A percentile compares a stretch with the other conserved stretches of the same genome.
Conservation (phyloP, 2,329 filamentous ascomycete species). For the Xylariales sp. region DNA sequence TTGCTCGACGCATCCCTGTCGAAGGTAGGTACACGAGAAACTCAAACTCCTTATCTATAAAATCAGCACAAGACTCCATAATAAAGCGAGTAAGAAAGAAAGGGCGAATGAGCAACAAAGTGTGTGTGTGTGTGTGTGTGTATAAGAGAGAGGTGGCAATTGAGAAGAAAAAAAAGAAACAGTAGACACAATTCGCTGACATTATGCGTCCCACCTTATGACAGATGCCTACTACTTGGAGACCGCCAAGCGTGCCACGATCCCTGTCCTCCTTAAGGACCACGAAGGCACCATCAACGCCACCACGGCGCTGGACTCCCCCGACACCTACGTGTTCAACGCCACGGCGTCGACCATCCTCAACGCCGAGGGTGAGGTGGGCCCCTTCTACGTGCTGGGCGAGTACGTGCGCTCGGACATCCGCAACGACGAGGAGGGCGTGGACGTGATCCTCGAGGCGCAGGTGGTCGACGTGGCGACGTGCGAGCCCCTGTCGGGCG, state of each 20-base stretch:
- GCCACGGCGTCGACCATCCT: conserved; percentile 26
- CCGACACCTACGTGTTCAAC: conserved; percentile 3
- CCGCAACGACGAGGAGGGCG: too few relatives aligned
- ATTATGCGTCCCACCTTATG: background rate
- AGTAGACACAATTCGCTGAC: background rate
- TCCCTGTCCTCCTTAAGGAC: background rate
- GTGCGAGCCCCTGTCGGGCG: too few relatives aligned
- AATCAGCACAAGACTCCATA: too few relatives aligned
- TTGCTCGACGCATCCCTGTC: conserved; percentile 3
- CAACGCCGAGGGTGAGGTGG: conserved; percentile 46
- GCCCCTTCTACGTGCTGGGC: conserved; percentile 55
- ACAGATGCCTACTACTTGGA: conserved; percentile 1
- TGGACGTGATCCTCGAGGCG: too few relatives aligned
- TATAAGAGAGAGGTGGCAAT: too few relatives aligned
- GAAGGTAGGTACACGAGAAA: conserved; percentile 2
- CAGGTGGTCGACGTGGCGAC: too few relatives aligned
- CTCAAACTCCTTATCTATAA: too few relatives aligned
- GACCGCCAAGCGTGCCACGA: background rate
- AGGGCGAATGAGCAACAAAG: too few relatives aligned
- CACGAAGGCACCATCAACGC: conserved; percentile 2
- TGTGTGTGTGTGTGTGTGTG: too few relatives aligned
- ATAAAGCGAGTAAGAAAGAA: too few relatives aligned
- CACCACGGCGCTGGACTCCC: background rate
- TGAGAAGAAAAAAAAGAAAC: too few relatives aligned
- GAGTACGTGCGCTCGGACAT: too few relatives aligned